Evolutionary conservation across 305 asterid species (phyloP).

Genomic region (Solanum hybrid): DNA sequence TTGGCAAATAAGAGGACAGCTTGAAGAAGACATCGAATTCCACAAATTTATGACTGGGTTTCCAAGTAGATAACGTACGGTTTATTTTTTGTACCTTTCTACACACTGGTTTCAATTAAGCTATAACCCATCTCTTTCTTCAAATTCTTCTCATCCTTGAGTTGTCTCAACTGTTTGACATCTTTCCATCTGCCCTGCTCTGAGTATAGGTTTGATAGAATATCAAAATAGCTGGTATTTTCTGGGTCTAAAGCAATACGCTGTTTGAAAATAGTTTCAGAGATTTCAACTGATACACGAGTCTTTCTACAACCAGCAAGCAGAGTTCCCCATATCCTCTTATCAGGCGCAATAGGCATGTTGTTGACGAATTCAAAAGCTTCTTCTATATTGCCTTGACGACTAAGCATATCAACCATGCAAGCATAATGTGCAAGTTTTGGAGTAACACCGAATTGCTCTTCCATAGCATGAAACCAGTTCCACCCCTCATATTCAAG

Average conservation of each 20-base stretch:
- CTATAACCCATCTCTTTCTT: slow-evolving; percentile 57
- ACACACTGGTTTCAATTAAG: slow-evolving; percentile 11
- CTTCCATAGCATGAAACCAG: slow-evolving; percentile 64
- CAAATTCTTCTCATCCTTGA: slow-evolving; percentile 30
- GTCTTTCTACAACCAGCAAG: slow-evolving; percentile 63
- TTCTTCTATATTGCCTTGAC: slow-evolving; percentile 62
- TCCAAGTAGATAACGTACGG: not conserved
- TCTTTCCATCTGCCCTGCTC: slow-evolving; percentile 75
- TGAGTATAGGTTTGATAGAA: slow-evolving; percentile 52
- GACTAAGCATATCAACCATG: slow-evolving; percentile 88
- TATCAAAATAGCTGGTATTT: slow-evolving; percentile 45
- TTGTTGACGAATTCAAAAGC: slow-evolving; percentile 62
- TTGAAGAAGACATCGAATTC: not conserved
- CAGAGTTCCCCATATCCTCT: slow-evolving; percentile 71
- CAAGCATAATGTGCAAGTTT: slow-evolving; percentile 72
- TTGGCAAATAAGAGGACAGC: not conserved
- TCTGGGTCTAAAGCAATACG: slow-evolving; percentile 44
- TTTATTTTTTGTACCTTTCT: not conserved
- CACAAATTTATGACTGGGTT: not conserved
- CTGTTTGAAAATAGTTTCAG: slow-evolving; percentile 39
- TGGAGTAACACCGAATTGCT: slow-evolving; percentile 39
- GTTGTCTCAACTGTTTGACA: slow-evolving; percentile 52
- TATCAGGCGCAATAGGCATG: slow-evolving; percentile 69
- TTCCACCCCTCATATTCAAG: slow-evolving; percentile 82
- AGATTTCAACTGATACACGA: slow-evolving; percentile 32